Evolutionary conservation across 2,329 filamentous ascomycete species (phyloP).

Genomic region (Magnaporthiopsis incrustans): DNA sequence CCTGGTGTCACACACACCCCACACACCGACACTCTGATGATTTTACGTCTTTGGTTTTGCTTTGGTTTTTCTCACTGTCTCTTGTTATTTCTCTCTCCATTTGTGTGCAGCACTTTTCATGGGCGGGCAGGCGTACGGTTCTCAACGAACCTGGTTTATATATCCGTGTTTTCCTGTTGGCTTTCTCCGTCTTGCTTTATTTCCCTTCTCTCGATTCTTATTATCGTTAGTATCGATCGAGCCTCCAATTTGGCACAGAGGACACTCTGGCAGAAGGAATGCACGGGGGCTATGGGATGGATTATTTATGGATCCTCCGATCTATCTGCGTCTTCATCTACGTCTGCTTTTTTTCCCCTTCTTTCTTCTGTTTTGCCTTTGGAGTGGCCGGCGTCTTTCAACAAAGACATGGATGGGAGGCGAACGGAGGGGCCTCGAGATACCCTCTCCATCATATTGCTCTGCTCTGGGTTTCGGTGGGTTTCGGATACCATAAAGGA

Average conservation of each 20-base stretch:
- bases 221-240: too few species aligned
- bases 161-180: conserved; percentile 11
- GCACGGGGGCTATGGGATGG: background rate
- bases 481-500: conserved; percentile 23
- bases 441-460: too few species aligned
- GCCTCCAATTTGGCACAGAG: too few species aligned
- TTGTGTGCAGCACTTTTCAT: conserved; percentile 12
- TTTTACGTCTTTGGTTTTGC: background rate
- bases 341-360: too few species aligned
- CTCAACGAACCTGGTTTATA: conserved; percentile 25
- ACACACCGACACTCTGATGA: too few species aligned
- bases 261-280: conserved; percentile 1
- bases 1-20: too few species aligned
- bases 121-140: conserved; percentile 24
- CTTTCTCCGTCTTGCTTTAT: conserved; percentile 13
- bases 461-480: conserved; percentile 15
- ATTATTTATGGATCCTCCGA: too few species aligned
- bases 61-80: conserved; percentile 11
- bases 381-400: conserved; percentile 24
- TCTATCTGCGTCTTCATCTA: too few species aligned
- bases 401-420: conserved; percentile 24
- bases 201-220: conserved; percentile 13
- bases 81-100: conserved; percentile 12
- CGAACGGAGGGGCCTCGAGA: too few species aligned
- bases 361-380: background rate